Conservation (phyloP, 176 grass and related monocot genomes). For the Ensete ventricosum region DNA sequence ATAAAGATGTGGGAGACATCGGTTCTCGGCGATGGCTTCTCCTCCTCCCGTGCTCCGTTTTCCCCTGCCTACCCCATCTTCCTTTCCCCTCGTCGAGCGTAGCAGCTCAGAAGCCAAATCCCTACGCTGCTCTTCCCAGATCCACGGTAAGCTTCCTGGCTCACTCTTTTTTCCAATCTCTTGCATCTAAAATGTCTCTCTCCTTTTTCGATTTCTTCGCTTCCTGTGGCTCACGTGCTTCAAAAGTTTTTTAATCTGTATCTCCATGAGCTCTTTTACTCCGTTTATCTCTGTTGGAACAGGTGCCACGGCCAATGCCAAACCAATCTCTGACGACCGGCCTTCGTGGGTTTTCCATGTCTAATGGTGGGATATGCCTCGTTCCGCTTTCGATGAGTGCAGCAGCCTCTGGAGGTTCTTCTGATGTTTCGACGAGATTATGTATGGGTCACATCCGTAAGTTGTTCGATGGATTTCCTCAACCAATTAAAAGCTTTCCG, state of each 20-base stretch:
- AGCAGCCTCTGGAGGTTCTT: constrained; percentile 2
- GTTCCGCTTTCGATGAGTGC: neutral
- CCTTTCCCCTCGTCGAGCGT: neutral
- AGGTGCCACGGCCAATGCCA: constrained; percentile 1
- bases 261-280: neutral
- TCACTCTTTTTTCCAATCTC: no score
- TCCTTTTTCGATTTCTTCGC: neutral
- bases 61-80: neutral
- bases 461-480: constrained; percentile 18
- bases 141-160: neutral
- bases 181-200: neutral
- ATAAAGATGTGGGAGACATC: neutral
- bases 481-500: constrained; percentile 24
- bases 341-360: neutral
- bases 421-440: neutral
- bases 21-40: constrained; percentile 6
- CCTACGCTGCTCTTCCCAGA: neutral
- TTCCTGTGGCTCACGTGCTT: neutral
- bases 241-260: neutral
- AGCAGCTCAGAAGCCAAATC: neutral
- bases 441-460: neutral
- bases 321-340: neutral
- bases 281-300: neutral
- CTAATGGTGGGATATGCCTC: neutral
- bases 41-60: neutral